Percentiles rank a stretch among this genome's conserved stretches.
phyloP scores from a whole-genome alignment of 2,329 filamentous ascomycete species.

The Didymella arachidicola region DNA sequence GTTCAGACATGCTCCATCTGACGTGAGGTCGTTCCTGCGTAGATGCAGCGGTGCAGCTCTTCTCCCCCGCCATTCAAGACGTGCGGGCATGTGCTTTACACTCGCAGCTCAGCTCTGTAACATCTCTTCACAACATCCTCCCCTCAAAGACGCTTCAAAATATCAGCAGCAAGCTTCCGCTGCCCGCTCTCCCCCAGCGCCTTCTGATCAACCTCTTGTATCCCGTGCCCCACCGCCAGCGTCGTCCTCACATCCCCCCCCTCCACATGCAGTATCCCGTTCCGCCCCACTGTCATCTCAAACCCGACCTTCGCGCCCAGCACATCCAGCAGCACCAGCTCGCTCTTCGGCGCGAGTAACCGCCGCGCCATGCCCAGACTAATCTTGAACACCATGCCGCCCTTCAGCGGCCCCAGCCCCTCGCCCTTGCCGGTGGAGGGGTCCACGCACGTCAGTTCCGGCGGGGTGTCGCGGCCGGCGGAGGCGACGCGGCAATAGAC shows the following conservation, averaged over 20 bases:
- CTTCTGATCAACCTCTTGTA: slow-evolving; percentile 78
- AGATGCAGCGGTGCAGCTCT: too few species aligned
- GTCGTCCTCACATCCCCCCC: slow-evolving; percentile 76
- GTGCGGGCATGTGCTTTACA: too few species aligned
- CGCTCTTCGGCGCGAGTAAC: slow-evolving; percentile 68
- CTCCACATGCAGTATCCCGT: slow-evolving; percentile 91
- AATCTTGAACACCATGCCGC: slow-evolving; percentile 85
- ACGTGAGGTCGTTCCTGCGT: too few species aligned
- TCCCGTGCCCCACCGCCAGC: slow-evolving; percentile 77
- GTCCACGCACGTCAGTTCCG: slow-evolving; percentile 90
- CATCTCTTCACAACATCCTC: too few species aligned
- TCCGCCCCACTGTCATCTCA: slow-evolving; percentile 91
- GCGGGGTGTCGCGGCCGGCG: slow-evolving; percentile 70
- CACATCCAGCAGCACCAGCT: slow-evolving; percentile 78
- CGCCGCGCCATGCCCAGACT: slow-evolving; percentile 83
- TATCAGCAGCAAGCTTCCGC: slow-evolving; percentile 71
- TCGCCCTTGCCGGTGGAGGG: slow-evolving; percentile 86
- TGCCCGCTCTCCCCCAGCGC: slow-evolving; percentile 70
- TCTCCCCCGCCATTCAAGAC: too few species aligned
- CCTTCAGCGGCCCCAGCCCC: slow-evolving; percentile 81
- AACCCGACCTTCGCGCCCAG: slow-evolving; percentile 84
- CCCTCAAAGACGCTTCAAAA: slow-evolving; percentile 60
- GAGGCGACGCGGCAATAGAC: slow-evolving; percentile 87
- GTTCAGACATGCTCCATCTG: too few species aligned
- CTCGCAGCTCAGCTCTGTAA: too few species aligned